phyloP scores from a whole-genome alignment of 306 rosid genomes.

The Abrus pulchellus region DNA sequence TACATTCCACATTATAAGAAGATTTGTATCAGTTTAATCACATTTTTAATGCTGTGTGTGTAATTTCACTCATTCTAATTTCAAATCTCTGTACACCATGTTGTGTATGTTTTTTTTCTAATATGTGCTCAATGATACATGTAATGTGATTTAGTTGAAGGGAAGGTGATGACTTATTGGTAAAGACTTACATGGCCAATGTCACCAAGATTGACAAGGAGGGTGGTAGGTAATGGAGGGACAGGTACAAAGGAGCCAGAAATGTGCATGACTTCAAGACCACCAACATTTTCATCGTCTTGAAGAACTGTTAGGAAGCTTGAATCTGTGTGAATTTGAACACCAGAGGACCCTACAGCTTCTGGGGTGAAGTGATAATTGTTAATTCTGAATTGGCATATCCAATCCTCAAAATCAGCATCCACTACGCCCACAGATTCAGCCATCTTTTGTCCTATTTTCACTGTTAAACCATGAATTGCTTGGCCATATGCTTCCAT shows the following conservation, averaged over 20 bases:
- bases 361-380: conserved; percentile 65
- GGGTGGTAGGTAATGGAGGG: conserved; percentile 59
- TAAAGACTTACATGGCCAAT: conserved; percentile 54
- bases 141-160: too few species aligned
- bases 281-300: conserved; percentile 75
- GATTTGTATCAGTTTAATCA: too few species aligned
- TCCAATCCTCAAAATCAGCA: conserved; percentile 57
- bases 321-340: conserved; percentile 65
- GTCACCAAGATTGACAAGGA: conserved; percentile 68
- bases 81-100: too few species aligned
- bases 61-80: too few species aligned
- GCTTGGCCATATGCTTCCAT: conserved; percentile 54
- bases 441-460: conserved; percentile 56
- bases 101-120: too few species aligned
- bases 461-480: conserved; percentile 51
- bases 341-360: conserved; percentile 60
- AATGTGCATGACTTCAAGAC: conserved; percentile 64
- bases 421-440: conserved; percentile 55
- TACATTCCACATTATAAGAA: background rate
- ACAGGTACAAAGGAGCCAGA: conserved; percentile 52
- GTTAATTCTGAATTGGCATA: conserved; percentile 67
- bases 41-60: too few species aligned
- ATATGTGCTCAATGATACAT: too few species aligned
- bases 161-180: background rate
- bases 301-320: conserved; percentile 70